Base-by-base conservation (phyloP, 192 early-diverging fungal species). In the Coemansia sp. region DNA sequence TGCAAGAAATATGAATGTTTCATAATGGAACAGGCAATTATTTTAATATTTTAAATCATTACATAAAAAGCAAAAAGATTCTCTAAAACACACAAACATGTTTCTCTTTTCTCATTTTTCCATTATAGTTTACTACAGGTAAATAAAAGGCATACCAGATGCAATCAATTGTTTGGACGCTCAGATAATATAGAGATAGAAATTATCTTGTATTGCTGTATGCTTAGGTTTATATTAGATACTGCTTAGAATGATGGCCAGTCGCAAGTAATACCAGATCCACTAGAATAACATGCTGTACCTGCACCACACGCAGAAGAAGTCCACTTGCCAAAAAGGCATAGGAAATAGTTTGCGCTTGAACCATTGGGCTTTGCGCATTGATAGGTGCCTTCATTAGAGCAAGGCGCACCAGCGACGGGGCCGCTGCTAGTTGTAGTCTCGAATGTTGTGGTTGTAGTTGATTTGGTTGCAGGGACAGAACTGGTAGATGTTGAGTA, bases 301-400 rank as follows among this genome's bases (percentile, higher is more conserved):
- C 76, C 76, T 16, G 61, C 55, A 16, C 76, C 76, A n/a, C 76
- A 78, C 0, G 57, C 58, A 21, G 61, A 63, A 5, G 63, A 21
- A 1, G 67, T 60, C 76, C 76, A 78, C 5, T 40, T 73, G 51
- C 76, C 76, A 16, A 65, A 73, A 7, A 73, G 66, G 36, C 76
- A 78, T 12, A 78, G 42, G 52, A 68, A 69, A 43, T 78, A 78
- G 11, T 43, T 61, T 3, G 70, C 22, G 42, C 41, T 60, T 41
- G 65, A 69, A 37, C 76, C 76, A 37, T 62, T 45, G 0, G 49
- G 39, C 21, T 69, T 39, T 4, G 66, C 70, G 41, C 76, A 78
- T 51, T 73, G 61, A 63, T 72, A 69, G 2, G 42, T 18, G 6
- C 63, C 67, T 11, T 49, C 54, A 6, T 41, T 42, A 12, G 67